Evolutionary conservation across 768 basidiomycete genomes (phyloP), one percentile per base, ranked within the genome.

Genomic region (Suillus brevipes): DNA sequence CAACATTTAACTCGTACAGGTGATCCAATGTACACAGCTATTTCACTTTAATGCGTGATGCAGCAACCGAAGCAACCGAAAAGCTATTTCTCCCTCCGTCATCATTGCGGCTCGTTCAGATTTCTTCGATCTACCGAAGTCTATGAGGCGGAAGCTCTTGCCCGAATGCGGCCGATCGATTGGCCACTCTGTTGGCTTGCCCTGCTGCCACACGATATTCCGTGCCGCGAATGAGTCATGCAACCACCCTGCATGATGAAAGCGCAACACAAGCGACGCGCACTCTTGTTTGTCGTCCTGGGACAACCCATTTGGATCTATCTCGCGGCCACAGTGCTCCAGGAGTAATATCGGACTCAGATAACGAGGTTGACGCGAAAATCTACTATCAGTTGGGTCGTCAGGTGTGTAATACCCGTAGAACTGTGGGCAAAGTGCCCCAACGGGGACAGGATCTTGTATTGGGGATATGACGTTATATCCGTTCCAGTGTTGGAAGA

Each of bases 341-440:
- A 85, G 65, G 10, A 85, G 74, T 42, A 84, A 70, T 50, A 85
- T 79, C 0, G 82, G 80, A 58, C 79, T 80, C 6, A 77, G 68
- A 65, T 70, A 69, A 23, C 45, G 20, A 31, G 3, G 7, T 70
- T 34, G 0, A 70, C 67, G 3, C 23, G 12, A 23, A 12, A 13
- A 1, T 4, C 4, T 28, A 6, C 50, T 13, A 59, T 60, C 49
- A 63, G 73, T 10, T 74, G 75, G n/a, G 0, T 43, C 55, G 14
- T 73, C 67, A 1, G 78, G 78, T 0, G 68, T 69, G 67, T 89
- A 89, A 73, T 85, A 86, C 3, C 89, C 87, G 68, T 86, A 89
- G 71, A 83, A 89, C 71, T 88, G 86, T 0, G 89, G 88, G 4
- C 85, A 83, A 52, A 88, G 53, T 0, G 88, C 80, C 7, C 78